A percentile compares a stretch with the other conserved stretches of the same genome.
These are phyloP conservation scores for Trichophyton equinum DNA, from an alignment of 2,329 filamentous ascomycete species.

Conservation along the genomic window DNA sequence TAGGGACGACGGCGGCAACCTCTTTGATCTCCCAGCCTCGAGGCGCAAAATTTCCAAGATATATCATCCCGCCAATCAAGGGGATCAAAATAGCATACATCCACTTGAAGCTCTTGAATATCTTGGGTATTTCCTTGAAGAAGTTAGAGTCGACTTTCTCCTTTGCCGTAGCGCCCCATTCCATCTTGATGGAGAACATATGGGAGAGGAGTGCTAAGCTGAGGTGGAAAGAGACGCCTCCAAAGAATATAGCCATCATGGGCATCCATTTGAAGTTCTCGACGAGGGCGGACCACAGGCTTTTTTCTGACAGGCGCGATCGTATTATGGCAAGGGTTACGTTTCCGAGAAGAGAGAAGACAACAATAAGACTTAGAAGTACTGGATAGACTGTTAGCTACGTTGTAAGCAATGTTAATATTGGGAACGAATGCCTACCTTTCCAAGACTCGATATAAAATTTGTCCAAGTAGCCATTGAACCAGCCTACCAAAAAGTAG, in stretches of 20 bases:
- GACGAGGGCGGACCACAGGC: constrained; percentile 38
- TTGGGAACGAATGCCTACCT: constrained; percentile 49
- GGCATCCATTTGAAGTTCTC: constrained; percentile 53
- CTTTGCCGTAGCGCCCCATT: constrained; percentile 73
- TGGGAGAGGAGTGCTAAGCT: constrained; percentile 67
- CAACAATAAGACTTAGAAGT: constrained; percentile 41
- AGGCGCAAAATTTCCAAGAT: constrained; percentile 20
- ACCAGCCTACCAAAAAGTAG: constrained; percentile 61
- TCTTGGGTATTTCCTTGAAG: constrained; percentile 70
- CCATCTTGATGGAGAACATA: constrained; percentile 78
- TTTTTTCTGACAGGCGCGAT: constrained; percentile 46
- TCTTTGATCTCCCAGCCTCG: constrained; percentile 31
- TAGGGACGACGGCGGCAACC: constrained; percentile 15
- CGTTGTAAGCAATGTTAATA: background rate
- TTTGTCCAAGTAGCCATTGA: constrained; percentile 52
- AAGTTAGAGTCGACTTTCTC: constrained; percentile 64
- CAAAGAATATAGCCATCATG: constrained; percentile 62
- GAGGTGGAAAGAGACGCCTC: constrained; percentile 58
- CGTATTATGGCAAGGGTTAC: constrained; percentile 49
- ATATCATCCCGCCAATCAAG: constrained; percentile 18
- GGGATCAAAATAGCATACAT: constrained; percentile 37
- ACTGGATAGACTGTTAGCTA: constrained; percentile 7
- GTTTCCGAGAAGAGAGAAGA: constrained; percentile 53
- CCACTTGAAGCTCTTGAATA: constrained; percentile 67
- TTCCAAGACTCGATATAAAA: constrained; percentile 55